Evolutionary conservation across 2,329 filamentous ascomycete genomes (phyloP), one percentile per base, ranked within the genome.

Genomic region (Hawksworthiomyces lignivorus): DNA sequence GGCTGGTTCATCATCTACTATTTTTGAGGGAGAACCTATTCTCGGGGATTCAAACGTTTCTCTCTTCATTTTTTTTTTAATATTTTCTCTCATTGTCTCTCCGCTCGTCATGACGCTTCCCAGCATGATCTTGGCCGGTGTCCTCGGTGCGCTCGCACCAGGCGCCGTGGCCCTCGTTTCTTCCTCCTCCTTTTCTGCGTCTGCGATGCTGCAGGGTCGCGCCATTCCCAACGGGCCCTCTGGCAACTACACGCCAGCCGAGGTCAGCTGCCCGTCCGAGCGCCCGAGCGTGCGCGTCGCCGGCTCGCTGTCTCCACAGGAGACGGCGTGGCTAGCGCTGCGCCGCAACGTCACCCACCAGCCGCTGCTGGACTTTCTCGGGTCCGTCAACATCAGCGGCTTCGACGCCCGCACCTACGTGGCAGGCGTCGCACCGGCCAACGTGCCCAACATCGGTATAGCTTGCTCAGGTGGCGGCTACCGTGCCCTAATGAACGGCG

Each of bases 401-500:
- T 90, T 96, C 48, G 81, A 95, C 61, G 82, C 80, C n/a, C 69
- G 68, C 1, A 58, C 64, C 2, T 97, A 92, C 58, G 78, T 97
- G 46, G 62, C 77, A 46, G 60, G 75, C 22, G 56, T 39, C 45
- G 18, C 26, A 5, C 8, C 26, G 6, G 26, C 50, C 14, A 61
- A 64, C 20, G 59, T 72, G 47, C 71, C 71, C 39, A 72, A 70
- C 51, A 80, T 94, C 47, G 87, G 72, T 14, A 75, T 94, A 48
- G 85, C 87, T 10, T 68, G 84, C 33, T 92, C 86, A 0, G 87
- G 87, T 11, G 88, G 88, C 57, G 88, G 88, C 27, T 94, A 92
- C 59, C 73, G 88, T 43, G 87, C 88, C n/a, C 70, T 94, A 65
- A 69, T 89, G 67, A 90, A 84, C 56, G 87, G 86, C 28, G 88